Conservation (phyloP, 108 stramenopile species). For the Pseudonitzschia delicatissima region DNA sequence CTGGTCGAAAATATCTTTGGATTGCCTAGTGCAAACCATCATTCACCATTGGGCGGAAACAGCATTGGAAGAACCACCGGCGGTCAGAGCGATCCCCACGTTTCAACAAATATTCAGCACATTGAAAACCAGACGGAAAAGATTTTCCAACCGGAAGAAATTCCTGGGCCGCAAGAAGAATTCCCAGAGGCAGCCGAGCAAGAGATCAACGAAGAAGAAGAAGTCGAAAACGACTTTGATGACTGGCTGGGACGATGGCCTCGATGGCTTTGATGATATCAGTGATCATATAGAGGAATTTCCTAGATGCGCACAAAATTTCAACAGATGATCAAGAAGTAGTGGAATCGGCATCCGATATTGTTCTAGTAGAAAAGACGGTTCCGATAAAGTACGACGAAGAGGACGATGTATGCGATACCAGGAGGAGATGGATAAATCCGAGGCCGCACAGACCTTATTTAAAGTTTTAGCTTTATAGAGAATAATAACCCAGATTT, state of each 20-base stretch:
- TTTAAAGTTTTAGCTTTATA: slow-evolving; percentile 7
- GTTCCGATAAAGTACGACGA: slow-evolving; percentile 15
- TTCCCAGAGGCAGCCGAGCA: background rate
- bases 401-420: slow-evolving; percentile 36
- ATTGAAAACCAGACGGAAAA: background rate
- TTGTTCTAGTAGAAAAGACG: background rate
- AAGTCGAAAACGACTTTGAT: background rate
- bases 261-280: slow-evolving; percentile 26
- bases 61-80: too few species aligned
- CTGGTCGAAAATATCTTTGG: too few species aligned
- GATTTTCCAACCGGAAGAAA: background rate
- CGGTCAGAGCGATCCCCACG: too few species aligned
- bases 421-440: slow-evolving; percentile 48
- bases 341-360: background rate
- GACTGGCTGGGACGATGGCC: slow-evolving; percentile 46
- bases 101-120: background rate
- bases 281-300: background rate
- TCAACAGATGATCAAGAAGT: background rate
- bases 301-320: background rate
- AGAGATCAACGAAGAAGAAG: background rate
- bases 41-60: too few species aligned
- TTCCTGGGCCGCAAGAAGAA: background rate
- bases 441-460: slow-evolving; percentile 40
- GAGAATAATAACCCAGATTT: too few species aligned
- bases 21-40: too few species aligned